Evolutionary conservation across 305 asterid species (phyloP).

Genomic region (Vinca major): DNA sequence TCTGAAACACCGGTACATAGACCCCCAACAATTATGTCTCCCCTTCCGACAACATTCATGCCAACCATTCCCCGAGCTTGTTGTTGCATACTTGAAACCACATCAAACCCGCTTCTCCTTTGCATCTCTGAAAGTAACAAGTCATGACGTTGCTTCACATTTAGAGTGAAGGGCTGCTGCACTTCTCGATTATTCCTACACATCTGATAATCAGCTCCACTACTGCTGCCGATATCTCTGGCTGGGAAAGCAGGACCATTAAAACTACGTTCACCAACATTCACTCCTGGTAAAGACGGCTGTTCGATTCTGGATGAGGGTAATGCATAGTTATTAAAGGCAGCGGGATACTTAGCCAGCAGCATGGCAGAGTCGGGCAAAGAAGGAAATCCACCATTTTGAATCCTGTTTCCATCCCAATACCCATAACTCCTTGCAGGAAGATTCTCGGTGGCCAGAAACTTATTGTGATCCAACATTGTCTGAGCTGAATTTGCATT

Average conservation of each 20-base stretch:
- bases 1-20: slow-evolving; percentile 60
- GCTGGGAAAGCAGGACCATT: slow-evolving; percentile 41
- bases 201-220: slow-evolving; percentile 40
- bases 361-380: slow-evolving; percentile 57
- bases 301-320: slow-evolving; percentile 46
- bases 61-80: slow-evolving; percentile 47
- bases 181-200: slow-evolving; percentile 31
- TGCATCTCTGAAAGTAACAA: slow-evolving; percentile 49
- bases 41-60: slow-evolving; percentile 48
- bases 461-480: slow-evolving; percentile 33
- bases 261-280: slow-evolving; percentile 28
- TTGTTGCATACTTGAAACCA: slow-evolving; percentile 47
- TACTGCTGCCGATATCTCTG: slow-evolving; percentile 28
- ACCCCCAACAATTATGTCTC: slow-evolving; percentile 50
- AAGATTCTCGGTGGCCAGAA: slow-evolving; percentile 40
- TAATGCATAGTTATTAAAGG: slow-evolving; percentile 39
- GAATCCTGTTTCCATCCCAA: slow-evolving; percentile 50
- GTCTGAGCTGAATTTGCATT: slow-evolving; percentile 38
- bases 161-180: slow-evolving; percentile 47
- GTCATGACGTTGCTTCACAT: slow-evolving; percentile 48
- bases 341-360: slow-evolving; percentile 74
- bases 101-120: slow-evolving; percentile 59
- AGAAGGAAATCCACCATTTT: slow-evolving; percentile 45
- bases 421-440: slow-evolving; percentile 38
- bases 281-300: slow-evolving; percentile 29